Base-by-base conservation (phyloP, 2,329 filamentous ascomycete genomes). In the Botryotinia convoluta region DNA sequence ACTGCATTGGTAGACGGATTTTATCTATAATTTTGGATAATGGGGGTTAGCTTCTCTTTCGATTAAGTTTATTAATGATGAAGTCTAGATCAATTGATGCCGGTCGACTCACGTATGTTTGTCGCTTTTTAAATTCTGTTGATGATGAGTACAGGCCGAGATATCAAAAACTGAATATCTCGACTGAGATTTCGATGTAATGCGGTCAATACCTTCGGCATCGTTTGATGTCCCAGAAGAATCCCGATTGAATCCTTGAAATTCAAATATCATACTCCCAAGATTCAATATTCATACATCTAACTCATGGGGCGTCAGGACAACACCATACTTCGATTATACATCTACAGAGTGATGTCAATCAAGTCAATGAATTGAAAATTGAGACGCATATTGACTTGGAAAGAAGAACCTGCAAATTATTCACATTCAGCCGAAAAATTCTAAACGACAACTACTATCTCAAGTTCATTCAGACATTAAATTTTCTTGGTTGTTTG, bases 341-440 rank as follows among this genome's bases (percentile, higher is more conserved):
- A 39, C 2, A 61, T 1, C 26, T 4, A 18, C 26, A 42, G 26
- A 14, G 39, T 62, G 12, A 42, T n/a, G 16, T 18, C 4, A 18
- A 10, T 44, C 4, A 63, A 20, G n/a, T 20, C 8, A 4, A 29
- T 63, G 16, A 14, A 18, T 20, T 62, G 22, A 42, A 42, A 42
- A 14, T 42, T 3, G 4, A 29, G 10, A 39, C 3, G 10, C 20
- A 42, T 12, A 42, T 9, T 20, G 1, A 6, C 1, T 42, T 2
- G 1, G 7, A 42, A 16, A 29, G 22, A 12, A 42, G 1, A 29
- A 0, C 3, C 18, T 44, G 16, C 16, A n/a, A 4, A 22, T 2
- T n/a, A 1, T 63, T 63, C 35, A 32, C n/a, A 7, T 63, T 8
- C 18, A 22, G n/a, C 18, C 3, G 8, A 20, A 16, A 18, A n/a